phyloP scores from a whole-genome alignment of 179 eudicot species.

The Beta corolliflora region DNA sequence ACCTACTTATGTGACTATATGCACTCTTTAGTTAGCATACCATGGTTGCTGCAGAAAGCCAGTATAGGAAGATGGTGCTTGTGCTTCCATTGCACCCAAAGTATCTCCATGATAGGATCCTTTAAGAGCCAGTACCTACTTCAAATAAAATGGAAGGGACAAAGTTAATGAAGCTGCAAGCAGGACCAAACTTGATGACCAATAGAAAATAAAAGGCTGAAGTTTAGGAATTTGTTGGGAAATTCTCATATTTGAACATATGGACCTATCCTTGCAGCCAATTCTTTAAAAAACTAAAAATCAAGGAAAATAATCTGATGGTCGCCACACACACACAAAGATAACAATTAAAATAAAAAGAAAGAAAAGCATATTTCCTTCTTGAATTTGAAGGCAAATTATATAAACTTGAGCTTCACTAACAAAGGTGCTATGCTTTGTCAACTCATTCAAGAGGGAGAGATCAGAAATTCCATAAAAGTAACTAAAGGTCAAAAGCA shows the following conservation, averaged over 20 bases:
- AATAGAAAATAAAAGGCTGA: background rate
- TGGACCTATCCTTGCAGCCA: background rate
- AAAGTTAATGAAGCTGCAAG: slow-evolving; percentile 10
- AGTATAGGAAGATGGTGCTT: slow-evolving; percentile 89
- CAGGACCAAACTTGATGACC: background rate
- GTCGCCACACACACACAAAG: background rate
- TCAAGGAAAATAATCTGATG: no score
- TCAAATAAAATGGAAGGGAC: slow-evolving; percentile 2
- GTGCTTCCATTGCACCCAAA: slow-evolving; percentile 99
- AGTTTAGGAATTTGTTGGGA: no score
- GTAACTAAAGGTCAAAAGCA: background rate
- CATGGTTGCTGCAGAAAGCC: slow-evolving; percentile 98
- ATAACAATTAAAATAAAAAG: background rate
- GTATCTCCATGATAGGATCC: slow-evolving; percentile 99
- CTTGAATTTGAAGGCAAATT: background rate
- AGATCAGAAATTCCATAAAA: background rate
- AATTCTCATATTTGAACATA: background rate
- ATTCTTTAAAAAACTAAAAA: background rate
- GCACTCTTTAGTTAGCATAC: slow-evolving; percentile 37
- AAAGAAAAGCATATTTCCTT: background rate
- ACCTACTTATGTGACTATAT: background rate
- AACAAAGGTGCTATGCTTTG: background rate
- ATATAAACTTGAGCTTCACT: background rate
- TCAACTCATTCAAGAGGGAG: background rate
- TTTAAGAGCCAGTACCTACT: slow-evolving; percentile 82